phyloP scores from a whole-genome alignment of 2,329 filamentous ascomycete species.

The Nothophoma quercina region DNA sequence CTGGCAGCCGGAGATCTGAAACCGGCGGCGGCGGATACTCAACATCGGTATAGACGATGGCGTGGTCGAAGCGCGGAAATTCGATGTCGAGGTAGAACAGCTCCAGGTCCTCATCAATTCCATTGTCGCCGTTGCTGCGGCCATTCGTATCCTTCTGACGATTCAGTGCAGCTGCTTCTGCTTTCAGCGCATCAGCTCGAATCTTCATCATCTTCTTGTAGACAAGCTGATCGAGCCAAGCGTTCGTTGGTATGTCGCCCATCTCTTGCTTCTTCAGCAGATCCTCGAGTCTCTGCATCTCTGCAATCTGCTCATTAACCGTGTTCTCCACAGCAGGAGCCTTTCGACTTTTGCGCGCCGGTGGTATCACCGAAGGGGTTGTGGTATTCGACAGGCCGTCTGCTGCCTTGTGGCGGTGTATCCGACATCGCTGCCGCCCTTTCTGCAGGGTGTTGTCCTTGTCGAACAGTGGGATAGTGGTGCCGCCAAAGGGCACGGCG shows the following conservation, averaged over 20 bases:
- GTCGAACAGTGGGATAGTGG: slow-evolving; percentile 91
- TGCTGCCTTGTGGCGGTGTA: slow-evolving; percentile 82
- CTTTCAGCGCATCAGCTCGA: slow-evolving; percentile 50
- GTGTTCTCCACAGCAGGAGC: slow-evolving; percentile 56
- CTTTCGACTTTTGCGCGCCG: slow-evolving; percentile 61
- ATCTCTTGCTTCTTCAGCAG: slow-evolving; percentile 98
- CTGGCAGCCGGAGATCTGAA: slow-evolving; percentile 73
- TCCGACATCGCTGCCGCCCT: slow-evolving; percentile 86
- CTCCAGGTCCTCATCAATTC: slow-evolving; percentile 60
- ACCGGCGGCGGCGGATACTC: slow-evolving; percentile 88
- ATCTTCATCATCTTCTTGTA: slow-evolving; percentile 87
- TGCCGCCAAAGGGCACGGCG: slow-evolving; percentile 91
- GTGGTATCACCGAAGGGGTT: slow-evolving; percentile 73
- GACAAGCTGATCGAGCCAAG: slow-evolving; percentile 95
- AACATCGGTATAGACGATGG: slow-evolving; percentile 91
- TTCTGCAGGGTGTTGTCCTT: slow-evolving; percentile 89
- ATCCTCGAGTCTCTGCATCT: slow-evolving; percentile 87
- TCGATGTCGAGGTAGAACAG: slow-evolving; percentile 89
- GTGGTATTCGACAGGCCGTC: slow-evolving; percentile 83
- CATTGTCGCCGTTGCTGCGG: slow-evolving; percentile 21
- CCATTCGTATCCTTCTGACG: slow-evolving; percentile 29
- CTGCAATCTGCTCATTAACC: slow-evolving; percentile 74
- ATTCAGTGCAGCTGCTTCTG: slow-evolving; percentile 49
- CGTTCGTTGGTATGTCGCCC: slow-evolving; percentile 90
- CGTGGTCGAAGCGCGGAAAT: slow-evolving; percentile 92